Conservation (phyloP, 2,329 filamentous ascomycete genomes). For the Aureobasidium sp. region DNA sequence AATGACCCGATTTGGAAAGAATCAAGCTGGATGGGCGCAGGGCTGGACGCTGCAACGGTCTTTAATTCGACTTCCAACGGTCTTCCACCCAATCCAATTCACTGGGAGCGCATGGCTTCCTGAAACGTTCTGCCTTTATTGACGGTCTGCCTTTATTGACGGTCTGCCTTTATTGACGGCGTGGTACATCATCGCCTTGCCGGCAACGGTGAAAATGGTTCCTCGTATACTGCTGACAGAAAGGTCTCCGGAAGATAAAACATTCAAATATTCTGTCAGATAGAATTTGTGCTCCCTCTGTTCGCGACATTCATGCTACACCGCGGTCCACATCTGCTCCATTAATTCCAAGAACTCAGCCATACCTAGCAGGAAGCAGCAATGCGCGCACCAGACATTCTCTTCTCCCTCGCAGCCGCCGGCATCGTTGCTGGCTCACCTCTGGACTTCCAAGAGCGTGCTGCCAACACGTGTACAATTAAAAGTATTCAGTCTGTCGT, state of each 20-base stretch:
- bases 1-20: background rate
- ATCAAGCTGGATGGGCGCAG: background rate
- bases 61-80: constrained; percentile 8
- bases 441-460: constrained; percentile 3
- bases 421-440: constrained; percentile 3
- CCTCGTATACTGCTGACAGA: background rate
- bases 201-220: constrained; percentile 5
- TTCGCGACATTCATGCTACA: background rate
- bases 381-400: background rate
- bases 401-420: background rate
- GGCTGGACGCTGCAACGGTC: constrained; percentile 5
- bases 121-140: background rate
- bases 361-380: background rate
- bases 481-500: constrained; percentile 1
- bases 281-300: background rate
- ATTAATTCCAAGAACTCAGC: background rate
- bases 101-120: background rate
- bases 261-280: background rate
- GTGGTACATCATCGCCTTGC: background rate
- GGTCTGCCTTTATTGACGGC: background rate
- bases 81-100: background rate
- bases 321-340: background rate
- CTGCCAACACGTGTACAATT: background rate
- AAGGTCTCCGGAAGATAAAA: background rate
- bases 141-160: too few relatives aligned